Evolutionary conservation across 2,329 filamentous ascomycete species (phyloP).

Genomic region (Exophiala mesophila): DNA sequence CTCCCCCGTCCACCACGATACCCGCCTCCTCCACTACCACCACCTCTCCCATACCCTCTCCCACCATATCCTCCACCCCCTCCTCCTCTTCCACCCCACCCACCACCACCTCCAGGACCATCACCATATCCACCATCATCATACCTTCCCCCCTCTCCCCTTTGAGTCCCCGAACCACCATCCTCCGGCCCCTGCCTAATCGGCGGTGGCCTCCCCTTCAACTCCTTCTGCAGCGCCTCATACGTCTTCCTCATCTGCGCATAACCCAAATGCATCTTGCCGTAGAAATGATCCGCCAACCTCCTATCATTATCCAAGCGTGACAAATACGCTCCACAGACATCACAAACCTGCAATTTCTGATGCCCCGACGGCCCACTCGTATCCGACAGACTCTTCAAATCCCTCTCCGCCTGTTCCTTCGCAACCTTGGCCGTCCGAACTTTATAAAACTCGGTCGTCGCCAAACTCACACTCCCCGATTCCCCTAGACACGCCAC

Average conservation of each 20-base stretch:
- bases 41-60: slow-evolving; percentile 39
- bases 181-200: slow-evolving; percentile 41
- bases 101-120: slow-evolving; percentile 46
- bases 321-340: slow-evolving; percentile 91
- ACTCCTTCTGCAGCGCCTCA: slow-evolving; percentile 78
- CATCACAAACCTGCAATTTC: slow-evolving; percentile 97
- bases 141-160: too few species aligned
- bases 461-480: slow-evolving; percentile 71
- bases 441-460: slow-evolving; percentile 84
- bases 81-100: slow-evolving; percentile 44
- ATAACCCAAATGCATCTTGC: slow-evolving; percentile 98
- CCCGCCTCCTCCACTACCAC: slow-evolving; percentile 38
- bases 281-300: slow-evolving; percentile 95
- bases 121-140: slow-evolving; percentile 50
- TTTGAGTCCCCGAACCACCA: slow-evolving; percentile 32
- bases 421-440: slow-evolving; percentile 75
- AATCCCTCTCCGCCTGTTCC: slow-evolving; percentile 75
- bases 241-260: slow-evolving; percentile 96
- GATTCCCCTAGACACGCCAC: slow-evolving; percentile 79
- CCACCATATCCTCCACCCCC: slow-evolving; percentile 44
- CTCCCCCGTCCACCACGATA: slow-evolving; percentile 23
- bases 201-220: slow-evolving; percentile 66
- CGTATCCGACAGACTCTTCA: slow-evolving; percentile 87
- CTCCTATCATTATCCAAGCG: slow-evolving; percentile 90
- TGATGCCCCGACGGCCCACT: slow-evolving; percentile 91